These are phyloP conservation scores for Aspergillus hortae DNA, from an alignment of 2,329 filamentous ascomycete genomes.

Conservation along the genomic window DNA sequence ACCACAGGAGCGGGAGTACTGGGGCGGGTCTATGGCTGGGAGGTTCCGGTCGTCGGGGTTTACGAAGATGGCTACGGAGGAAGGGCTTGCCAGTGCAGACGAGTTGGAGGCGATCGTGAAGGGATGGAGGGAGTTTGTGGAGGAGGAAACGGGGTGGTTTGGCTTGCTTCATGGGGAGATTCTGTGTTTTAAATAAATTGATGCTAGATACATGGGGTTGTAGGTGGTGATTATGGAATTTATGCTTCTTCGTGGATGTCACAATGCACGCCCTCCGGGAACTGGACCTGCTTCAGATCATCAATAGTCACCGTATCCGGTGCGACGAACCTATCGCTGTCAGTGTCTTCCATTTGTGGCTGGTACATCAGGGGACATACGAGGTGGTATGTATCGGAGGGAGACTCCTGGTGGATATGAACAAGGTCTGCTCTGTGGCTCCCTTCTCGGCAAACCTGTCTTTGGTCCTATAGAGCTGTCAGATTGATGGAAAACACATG, in stretches of 20 bases:
- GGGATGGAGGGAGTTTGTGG: conserved; percentile 34
- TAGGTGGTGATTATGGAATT: conserved; percentile 1
- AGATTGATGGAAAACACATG: neutral
- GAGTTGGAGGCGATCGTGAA: conserved; percentile 30
- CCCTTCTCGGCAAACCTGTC: conserved; percentile 10
- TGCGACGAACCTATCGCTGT: conserved; percentile 7
- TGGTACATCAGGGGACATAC: neutral
- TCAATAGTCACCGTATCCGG: conserved; percentile 8
- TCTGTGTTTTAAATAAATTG: conserved; percentile 30
- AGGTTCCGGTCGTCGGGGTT: conserved; percentile 27
- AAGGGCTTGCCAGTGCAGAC: conserved; percentile 27
- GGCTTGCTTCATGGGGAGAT: conserved; percentile 37
- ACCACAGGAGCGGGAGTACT: conserved; percentile 30
- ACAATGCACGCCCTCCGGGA: conserved; percentile 10
- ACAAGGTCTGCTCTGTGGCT: conserved; percentile 10
- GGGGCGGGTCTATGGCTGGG: conserved; percentile 33
- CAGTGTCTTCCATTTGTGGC: neutral
- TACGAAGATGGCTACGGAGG: conserved; percentile 24
- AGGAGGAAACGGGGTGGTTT: conserved; percentile 36
- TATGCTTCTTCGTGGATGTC: conserved; percentile 8
- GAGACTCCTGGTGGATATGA: conserved; percentile 14
- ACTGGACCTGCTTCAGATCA: conserved; percentile 8
- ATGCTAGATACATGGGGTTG: neutral
- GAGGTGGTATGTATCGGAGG: conserved; percentile 15
- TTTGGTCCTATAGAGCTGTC: conserved; percentile 4